Conservation (phyloP, 257 asterid species). For the Coffea eugenioides region DNA sequence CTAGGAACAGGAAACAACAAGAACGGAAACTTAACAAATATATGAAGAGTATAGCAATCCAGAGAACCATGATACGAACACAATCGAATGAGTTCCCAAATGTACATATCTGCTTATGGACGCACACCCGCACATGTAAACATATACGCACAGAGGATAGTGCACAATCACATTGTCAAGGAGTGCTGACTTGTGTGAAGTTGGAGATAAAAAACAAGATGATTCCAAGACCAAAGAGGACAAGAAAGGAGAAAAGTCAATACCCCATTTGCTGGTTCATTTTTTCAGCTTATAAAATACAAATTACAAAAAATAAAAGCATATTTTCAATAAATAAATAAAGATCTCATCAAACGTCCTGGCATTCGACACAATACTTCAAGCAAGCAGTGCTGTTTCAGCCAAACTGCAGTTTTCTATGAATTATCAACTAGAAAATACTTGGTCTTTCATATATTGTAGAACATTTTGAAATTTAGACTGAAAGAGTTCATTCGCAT, state of each 20-base stretch:
- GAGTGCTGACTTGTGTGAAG: background rate
- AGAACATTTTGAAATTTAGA: background rate
- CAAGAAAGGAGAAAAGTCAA: background rate
- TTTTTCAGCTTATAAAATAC: background rate
- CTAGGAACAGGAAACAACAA: conserved; percentile 39
- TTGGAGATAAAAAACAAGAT: background rate
- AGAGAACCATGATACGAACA: background rate
- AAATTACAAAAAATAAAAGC: background rate
- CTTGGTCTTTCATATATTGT: background rate
- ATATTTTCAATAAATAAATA: no score
- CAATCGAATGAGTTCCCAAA: background rate
- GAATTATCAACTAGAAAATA: background rate
- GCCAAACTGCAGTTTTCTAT: background rate
- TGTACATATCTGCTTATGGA: background rate
- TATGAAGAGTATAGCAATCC: background rate
- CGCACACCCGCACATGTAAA: background rate
- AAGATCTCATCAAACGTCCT: background rate
- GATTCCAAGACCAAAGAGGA: background rate
- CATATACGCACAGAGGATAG: background rate
- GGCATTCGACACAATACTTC: background rate
- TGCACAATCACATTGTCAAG: background rate
- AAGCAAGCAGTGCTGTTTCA: background rate
- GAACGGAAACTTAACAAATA: background rate
- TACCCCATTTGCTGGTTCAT: background rate
- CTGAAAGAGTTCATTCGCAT: background rate